Evolutionary conservation across 202 grass and related monocot genomes (phyloP), one percentile per base, ranked within the genome.

Genomic region (Musa balbisiana): DNA sequence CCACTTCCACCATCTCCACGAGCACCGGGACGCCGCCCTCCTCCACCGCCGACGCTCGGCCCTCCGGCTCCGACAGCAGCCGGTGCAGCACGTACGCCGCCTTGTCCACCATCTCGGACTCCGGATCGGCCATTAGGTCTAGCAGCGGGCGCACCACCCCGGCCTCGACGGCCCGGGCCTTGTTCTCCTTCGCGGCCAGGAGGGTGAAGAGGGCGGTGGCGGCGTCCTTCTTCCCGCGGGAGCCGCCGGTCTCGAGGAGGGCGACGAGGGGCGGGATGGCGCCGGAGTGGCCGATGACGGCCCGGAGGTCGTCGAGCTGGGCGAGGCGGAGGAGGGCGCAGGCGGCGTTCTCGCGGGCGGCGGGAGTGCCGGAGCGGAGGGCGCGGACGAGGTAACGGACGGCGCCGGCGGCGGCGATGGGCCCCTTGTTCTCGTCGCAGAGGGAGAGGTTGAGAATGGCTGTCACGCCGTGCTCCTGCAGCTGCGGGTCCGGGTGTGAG

Each of bases 181-280:
- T 50, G 67, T 70, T 70, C 49, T 70, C 67, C 17, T 70, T 16
- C 15, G 67, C 29, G 9, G 67, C 67, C 10, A 70, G 67, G 43
- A 70, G 67, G 15, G 67, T 9, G 49, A 70, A 70, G 67, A 70
- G 67, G 15, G 67, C 67, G 2, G 67, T 70, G 15, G 67, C 67
- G 10, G 67, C 67, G 49, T 70, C 67, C 43, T 70, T 70, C 67
- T 70, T 70, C 8, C 67, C 67, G 15, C 49, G 43, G 0, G 49
- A n/a, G 8, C 67, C 67, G 67, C 67, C 67, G n/a, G 67, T 70
- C 67, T 70, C 67, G 15, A 70, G 67, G 67, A 70, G 67, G 43
- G 43, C 67, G 49, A 70, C 49, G 67, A 70, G 67, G 17, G 67
- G 67, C 43, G 33, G 33, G 17, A 70, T 70, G 67, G 67, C 67